These are phyloP conservation scores for Metschnikowia borealis DNA, from an alignment of 805 yeast species.

Conservation along the genomic window DNA sequence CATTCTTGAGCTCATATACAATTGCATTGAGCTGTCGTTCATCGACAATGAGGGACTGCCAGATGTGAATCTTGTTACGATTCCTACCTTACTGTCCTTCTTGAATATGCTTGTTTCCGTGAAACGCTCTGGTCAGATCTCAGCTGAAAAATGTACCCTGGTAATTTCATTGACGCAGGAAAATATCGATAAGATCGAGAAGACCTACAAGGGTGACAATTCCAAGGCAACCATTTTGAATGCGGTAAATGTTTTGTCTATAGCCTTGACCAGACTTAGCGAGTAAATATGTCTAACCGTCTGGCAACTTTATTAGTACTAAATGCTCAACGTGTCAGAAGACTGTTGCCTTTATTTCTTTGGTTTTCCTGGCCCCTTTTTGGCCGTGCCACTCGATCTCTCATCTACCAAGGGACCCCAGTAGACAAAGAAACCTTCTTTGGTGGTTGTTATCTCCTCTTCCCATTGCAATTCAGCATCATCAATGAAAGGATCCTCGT, in stretches of 20 bases:
- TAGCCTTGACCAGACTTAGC: slow-evolving; percentile 34
- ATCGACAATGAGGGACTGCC: slow-evolving; percentile 15
- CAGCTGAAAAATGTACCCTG: slow-evolving; percentile 12
- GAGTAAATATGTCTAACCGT: neutral
- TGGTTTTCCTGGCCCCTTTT: slow-evolving; percentile 26
- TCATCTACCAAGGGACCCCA: slow-evolving; percentile 84
- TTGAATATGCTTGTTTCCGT: slow-evolving; percentile 48
- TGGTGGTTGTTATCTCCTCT: slow-evolving; percentile 86
- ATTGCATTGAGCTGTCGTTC: slow-evolving; percentile 36
- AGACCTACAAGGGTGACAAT: slow-evolving; percentile 18
- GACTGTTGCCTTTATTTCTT: slow-evolving; percentile 16
- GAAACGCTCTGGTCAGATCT: slow-evolving; percentile 20
- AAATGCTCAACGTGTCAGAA: no score
- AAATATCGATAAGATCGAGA: slow-evolving; percentile 17
- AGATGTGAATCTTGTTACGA: slow-evolving; percentile 21
- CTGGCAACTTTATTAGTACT: neutral
- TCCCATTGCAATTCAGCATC: slow-evolving; percentile 91
- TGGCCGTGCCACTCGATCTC: slow-evolving; percentile 20
- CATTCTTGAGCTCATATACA: slow-evolving; percentile 41
- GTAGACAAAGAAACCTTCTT: slow-evolving; percentile 93
- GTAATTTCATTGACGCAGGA: slow-evolving; percentile 16
- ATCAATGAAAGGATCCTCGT: slow-evolving; percentile 93
- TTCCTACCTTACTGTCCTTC: slow-evolving; percentile 50
- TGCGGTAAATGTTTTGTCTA: slow-evolving; percentile 30
- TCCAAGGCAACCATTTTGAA: slow-evolving; percentile 22